Evolutionary conservation across 2,329 filamentous ascomycete genomes (phyloP).

Genomic region (Blastomyces gilchristii): DNA sequence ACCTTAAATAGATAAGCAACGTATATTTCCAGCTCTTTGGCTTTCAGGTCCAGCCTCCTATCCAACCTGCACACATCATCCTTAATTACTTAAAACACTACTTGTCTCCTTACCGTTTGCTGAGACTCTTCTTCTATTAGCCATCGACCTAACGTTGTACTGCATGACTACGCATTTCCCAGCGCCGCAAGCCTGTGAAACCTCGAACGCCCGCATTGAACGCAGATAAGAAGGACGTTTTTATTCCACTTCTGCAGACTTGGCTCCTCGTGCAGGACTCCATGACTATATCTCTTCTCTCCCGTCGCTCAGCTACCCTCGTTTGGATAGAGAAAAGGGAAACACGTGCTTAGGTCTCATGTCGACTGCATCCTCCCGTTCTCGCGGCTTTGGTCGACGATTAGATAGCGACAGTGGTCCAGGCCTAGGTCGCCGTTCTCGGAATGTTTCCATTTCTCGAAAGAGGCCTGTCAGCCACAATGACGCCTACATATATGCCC

Average conservation of each 20-base stretch:
- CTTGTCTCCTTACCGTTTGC: background rate
- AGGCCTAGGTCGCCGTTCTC: constrained; percentile 33
- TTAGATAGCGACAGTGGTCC: constrained; percentile 35
- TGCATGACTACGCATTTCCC: background rate
- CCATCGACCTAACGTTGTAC: background rate
- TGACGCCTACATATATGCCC: constrained; percentile 82
- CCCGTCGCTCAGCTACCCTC: constrained; percentile 18
- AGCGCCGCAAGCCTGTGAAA: background rate
- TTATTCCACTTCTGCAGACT: background rate
- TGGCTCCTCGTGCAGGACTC: background rate
- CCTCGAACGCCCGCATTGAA: background rate
- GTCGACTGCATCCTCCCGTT: constrained; percentile 39
- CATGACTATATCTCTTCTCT: constrained; percentile 8
- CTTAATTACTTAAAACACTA: background rate
- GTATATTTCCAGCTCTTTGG: background rate
- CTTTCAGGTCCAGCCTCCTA: background rate
- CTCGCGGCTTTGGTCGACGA: constrained; percentile 38
- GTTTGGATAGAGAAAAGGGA: constrained; percentile 19
- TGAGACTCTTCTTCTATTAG: background rate
- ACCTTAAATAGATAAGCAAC: background rate
- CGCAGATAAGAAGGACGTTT: background rate
- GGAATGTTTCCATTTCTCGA: constrained; percentile 34
- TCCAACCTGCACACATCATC: background rate
- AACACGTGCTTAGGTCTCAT: constrained; percentile 21
- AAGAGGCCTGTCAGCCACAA: constrained; percentile 45